Evolutionary conservation across 2,329 filamentous ascomycete genomes (phyloP).

Genomic region (Colletotrichum sublineola): DNA sequence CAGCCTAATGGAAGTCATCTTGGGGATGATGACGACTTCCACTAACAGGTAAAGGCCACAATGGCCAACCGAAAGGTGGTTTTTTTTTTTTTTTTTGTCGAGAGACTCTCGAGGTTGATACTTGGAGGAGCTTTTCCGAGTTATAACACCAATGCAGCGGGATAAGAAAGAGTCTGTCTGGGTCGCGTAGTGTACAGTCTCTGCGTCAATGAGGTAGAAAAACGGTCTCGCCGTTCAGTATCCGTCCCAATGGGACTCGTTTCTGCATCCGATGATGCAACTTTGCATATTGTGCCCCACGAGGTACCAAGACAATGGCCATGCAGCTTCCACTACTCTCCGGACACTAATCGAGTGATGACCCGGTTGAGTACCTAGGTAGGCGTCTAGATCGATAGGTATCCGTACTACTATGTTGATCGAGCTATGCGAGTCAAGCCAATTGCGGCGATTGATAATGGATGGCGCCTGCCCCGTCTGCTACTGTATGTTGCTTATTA

Average conservation of each 20-base stretch:
- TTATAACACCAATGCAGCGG: not conserved
- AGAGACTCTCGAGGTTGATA: not conserved
- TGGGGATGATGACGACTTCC: not conserved
- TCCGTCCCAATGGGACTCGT: not conserved
- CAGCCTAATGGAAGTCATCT: no score
- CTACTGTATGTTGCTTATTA: conserved; percentile 38
- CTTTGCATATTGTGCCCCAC: not conserved
- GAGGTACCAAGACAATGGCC: not conserved
- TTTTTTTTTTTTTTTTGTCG: no score
- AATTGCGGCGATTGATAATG: not conserved
- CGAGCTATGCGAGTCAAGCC: not conserved
- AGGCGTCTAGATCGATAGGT: not conserved
- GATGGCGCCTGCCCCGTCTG: conserved; percentile 15
- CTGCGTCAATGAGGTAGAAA: not conserved
- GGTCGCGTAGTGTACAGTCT: not conserved
- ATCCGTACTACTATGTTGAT: no score
- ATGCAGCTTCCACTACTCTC: no score
- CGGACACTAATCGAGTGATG: no score
- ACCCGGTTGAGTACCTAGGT: not conserved
- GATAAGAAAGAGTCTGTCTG: not conserved
- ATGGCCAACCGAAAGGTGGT: not conserved
- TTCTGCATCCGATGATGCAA: not conserved
- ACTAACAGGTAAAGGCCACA: not conserved
- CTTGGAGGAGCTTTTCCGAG: not conserved
- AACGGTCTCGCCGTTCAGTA: no score